Percentiles rank a stretch among this genome's conserved stretches.
These are phyloP conservation scores for Phyllosticta citribraziliensis DNA, from an alignment of 2,329 filamentous ascomycete species.

Conservation along the genomic window DNA sequence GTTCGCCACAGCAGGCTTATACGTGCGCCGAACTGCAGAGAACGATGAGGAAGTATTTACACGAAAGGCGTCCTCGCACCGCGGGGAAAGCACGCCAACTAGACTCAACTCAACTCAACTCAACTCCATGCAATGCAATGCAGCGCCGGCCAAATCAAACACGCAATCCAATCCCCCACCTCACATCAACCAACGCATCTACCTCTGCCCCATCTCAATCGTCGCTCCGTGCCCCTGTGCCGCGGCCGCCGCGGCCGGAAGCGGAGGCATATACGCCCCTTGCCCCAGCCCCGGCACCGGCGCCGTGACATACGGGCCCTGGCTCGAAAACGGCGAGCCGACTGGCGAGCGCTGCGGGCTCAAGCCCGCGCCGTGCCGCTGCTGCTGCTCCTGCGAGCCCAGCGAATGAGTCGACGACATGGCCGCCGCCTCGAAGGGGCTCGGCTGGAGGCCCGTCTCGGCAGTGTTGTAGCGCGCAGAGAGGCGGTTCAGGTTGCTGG, in stretches of 20 bases:
- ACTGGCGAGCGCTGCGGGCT: neutral
- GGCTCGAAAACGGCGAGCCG: neutral
- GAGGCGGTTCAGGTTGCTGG: neutral
- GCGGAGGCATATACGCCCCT: neutral
- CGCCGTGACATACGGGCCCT: neutral
- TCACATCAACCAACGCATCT: neutral
- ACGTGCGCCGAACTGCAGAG: no score
- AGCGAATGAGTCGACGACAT: neutral
- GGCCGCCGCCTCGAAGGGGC: no score
- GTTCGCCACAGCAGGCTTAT: no score
- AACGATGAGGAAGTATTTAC: no score
- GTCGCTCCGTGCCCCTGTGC: neutral
- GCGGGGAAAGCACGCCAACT: no score
- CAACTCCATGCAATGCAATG: neutral
- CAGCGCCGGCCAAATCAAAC: neutral
- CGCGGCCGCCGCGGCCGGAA: neutral
- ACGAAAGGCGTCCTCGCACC: no score
- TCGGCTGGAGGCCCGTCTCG: neutral
- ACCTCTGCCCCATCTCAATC: neutral
- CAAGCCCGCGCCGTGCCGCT: no score
- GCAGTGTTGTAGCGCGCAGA: neutral
- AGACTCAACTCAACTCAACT: no score
- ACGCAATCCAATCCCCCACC: no score
- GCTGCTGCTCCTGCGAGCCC: neutral
- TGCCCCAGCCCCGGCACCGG: neutral